Percentiles rank a stretch among this genome's conserved stretches.
These are phyloP conservation scores for Dactylellina leptospora DNA, from an alignment of 2,329 filamentous ascomycete species.

Conservation along the genomic window DNA sequence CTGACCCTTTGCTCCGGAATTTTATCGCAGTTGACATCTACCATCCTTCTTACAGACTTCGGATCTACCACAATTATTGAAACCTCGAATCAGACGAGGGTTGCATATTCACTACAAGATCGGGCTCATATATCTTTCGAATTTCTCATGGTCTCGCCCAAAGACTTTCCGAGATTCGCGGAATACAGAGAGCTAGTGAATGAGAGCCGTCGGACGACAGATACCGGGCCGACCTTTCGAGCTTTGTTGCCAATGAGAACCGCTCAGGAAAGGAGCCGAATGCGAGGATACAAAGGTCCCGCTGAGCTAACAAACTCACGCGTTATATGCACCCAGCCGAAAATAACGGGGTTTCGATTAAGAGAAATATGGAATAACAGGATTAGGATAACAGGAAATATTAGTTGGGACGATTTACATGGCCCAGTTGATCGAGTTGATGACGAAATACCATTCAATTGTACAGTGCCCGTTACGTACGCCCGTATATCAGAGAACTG, in stretches of 20 bases:
- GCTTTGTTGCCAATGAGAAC: not conserved
- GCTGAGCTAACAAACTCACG: not conserved
- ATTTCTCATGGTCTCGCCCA: not conserved
- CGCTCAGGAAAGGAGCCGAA: not conserved
- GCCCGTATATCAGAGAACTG: not conserved
- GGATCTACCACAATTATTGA: not conserved
- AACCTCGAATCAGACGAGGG: not conserved
- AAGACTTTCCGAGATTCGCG: slow-evolving; percentile 3
- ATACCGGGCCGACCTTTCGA: slow-evolving; percentile 5
- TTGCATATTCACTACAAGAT: not conserved
- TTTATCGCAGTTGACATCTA: not conserved
- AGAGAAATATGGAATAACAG: no score
- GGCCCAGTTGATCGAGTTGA: not conserved
- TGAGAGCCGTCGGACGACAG: not conserved
- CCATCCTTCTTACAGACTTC: slow-evolving; percentile 4
- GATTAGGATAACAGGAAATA: not conserved
- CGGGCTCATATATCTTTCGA: not conserved
- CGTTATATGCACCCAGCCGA: slow-evolving; percentile 2
- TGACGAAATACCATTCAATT: not conserved
- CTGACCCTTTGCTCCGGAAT: not conserved
- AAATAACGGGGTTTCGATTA: not conserved
- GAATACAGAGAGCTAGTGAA: not conserved
- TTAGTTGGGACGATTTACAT: not conserved
- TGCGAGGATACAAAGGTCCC: not conserved
- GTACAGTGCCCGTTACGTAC: not conserved